These are phyloP conservation scores for Xerocomellus intermedius DNA, from an alignment of 768 basidiomycete species.

Conservation along the genomic window DNA sequence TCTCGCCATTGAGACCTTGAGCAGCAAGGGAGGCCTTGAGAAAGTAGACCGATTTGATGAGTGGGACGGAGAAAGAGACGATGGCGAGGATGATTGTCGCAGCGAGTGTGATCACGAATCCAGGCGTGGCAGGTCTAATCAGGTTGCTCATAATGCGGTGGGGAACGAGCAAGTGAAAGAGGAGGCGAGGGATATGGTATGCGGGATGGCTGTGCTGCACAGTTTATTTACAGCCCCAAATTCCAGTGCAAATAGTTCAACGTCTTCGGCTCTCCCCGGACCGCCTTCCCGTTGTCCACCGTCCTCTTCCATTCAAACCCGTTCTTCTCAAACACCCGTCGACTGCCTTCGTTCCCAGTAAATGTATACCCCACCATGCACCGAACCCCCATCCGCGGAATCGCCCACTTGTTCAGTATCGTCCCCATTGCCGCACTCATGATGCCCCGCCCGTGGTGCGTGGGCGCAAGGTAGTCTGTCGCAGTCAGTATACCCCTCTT, in stretches of 20 bases:
- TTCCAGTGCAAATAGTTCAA: conserved; percentile 39
- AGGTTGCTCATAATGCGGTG: conserved; percentile 48
- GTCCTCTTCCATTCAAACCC: conserved; percentile 47
- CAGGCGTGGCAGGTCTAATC: conserved; percentile 86
- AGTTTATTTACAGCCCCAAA: not conserved
- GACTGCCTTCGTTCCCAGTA: conserved; percentile 56
- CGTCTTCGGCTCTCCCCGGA: conserved; percentile 38
- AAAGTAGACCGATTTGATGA: conserved; percentile 87
- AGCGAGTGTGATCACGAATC: conserved; percentile 77
- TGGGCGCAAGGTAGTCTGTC: conserved; percentile 59
- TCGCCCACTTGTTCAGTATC: conserved; percentile 56
- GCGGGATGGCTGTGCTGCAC: conserved; percentile 14
- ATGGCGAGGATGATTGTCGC: conserved; percentile 79
- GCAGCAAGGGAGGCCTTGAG: conserved; percentile 67
- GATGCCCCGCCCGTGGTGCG: conserved; percentile 66
- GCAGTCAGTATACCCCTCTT: not conserved
- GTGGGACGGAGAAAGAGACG: conserved; percentile 89
- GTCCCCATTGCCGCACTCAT: conserved; percentile 65
- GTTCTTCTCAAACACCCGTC: conserved; percentile 65
- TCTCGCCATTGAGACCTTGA: conserved; percentile 49
- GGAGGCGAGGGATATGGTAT: not conserved
- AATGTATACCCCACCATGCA: conserved; percentile 45
- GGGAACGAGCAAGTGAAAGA: not conserved
- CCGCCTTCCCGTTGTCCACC: conserved; percentile 37
- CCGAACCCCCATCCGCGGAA: conserved; percentile 61